Conservation (phyloP, 306 rosid genomes). For the Casuarina glauca region DNA sequence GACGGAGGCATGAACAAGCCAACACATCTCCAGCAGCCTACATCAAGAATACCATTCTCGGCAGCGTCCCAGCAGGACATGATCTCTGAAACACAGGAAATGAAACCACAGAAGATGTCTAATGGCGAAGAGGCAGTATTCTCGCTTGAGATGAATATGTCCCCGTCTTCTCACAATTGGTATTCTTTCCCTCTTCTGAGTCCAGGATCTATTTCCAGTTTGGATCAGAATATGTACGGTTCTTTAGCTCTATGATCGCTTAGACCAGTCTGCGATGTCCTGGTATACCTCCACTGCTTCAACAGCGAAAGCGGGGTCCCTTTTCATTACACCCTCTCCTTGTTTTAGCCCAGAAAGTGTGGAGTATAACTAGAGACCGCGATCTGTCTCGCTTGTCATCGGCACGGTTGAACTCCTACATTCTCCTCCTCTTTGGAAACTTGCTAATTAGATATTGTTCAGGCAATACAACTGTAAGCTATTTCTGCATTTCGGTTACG, state of each 20-base stretch:
- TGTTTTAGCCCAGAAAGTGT: too few relatives aligned
- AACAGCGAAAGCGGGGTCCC: too few relatives aligned
- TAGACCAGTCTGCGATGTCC: too few relatives aligned
- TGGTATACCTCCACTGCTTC: too few relatives aligned
- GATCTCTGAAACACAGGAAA: slow-evolving; percentile 29
- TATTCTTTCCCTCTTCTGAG: slow-evolving; percentile 39
- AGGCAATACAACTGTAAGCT: not conserved
- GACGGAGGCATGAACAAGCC: too few relatives aligned
- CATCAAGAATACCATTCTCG: slow-evolving; percentile 7
- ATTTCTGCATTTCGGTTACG: not conserved
- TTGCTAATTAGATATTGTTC: not conserved
- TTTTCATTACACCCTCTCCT: too few relatives aligned
- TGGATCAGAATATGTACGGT: slow-evolving; percentile 34
- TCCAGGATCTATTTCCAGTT: slow-evolving; percentile 39
- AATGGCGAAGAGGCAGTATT: slow-evolving; percentile 9
- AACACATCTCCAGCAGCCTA: not conserved
- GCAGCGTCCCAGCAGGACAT: slow-evolving; percentile 35
- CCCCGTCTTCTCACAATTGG: slow-evolving; percentile 54
- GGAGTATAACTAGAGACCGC: too few relatives aligned
- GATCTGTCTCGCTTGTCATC: too few relatives aligned
- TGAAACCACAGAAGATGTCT: slow-evolving; percentile 3
- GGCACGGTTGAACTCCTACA: too few relatives aligned
- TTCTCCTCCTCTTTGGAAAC: not conserved
- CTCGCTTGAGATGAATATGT: slow-evolving; percentile 42
- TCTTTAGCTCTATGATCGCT: not conserved